Conservation (phyloP, 176 grass and related monocot genomes). For the Phoenix dactylifera region DNA sequence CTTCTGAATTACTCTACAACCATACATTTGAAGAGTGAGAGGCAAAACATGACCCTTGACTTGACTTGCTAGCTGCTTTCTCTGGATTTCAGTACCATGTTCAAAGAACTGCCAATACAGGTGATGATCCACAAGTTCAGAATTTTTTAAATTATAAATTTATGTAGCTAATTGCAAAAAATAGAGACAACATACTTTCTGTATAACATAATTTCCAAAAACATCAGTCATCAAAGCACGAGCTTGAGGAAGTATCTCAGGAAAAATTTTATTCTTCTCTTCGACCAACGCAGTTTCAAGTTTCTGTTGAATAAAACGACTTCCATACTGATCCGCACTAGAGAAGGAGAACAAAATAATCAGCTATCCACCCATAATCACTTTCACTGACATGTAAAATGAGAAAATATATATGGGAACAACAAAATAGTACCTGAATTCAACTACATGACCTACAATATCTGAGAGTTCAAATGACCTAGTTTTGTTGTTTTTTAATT, state of each 20-base stretch:
- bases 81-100: constrained; percentile 73
- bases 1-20: constrained; percentile 98
- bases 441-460: constrained; percentile 4
- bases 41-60: constrained; percentile 65
- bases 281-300: constrained; percentile 75
- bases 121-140: neutral
- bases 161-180: constrained; percentile 1
- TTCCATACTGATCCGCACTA: constrained; percentile 95
- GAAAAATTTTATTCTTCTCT: constrained; percentile 90
- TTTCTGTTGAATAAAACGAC: constrained; percentile 99
- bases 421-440: constrained; percentile 12
- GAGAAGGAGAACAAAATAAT: constrained; percentile 10
- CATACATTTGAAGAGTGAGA: constrained; percentile 97
- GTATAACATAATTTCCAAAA: constrained; percentile 99
- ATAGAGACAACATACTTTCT: constrained; percentile 51
- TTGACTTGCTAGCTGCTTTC: constrained; percentile 64
- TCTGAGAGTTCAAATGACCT: neutral
- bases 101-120: constrained; percentile 80
- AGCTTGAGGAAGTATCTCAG: constrained; percentile 88
- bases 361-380: constrained; percentile 12
- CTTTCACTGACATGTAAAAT: constrained; percentile 11
- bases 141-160: neutral
- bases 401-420: neutral
- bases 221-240: constrained; percentile 95
- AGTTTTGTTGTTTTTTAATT: constrained; percentile 1